Evolutionary conservation across 306 rosid genomes (phyloP), one percentile per base, ranked within the genome.

Genomic region (Casuarina cunninghamiana): DNA sequence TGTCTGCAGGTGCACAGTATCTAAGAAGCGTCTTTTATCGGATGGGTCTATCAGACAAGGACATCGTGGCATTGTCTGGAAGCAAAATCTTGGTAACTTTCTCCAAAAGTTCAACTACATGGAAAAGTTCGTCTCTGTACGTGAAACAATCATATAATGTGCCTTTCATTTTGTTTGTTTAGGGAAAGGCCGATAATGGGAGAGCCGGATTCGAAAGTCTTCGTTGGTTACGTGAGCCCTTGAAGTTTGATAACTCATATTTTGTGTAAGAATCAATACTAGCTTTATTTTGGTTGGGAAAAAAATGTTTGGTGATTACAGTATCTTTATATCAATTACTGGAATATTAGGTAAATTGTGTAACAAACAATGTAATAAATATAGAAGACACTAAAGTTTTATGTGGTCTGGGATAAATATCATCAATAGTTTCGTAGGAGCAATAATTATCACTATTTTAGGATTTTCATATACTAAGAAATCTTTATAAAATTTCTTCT

Each of bases 61-160:
- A 95, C 88, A 91, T 93, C n/a, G 99, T 91, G 78, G 97, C 79
- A 5, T 85, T 95, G 4, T 93, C 99, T 9, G 99, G 99, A 78
- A 97, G 91, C 57, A 97, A 95, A 80, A 95, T 96, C 53, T 73
- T 95, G 93, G 99, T 93, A 83, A 80, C 46, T 13, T 75, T 75
- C 70, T 79, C 16, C 46, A 55, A 62, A 53, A 41, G 35, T 70
- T 75, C 48, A 60, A 81, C 76, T 12, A 46, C 17, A n/a, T 21
- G 44, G n/a, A 4, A 73, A 48, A 21, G 45, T 62, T 63, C 8
- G 11, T 71, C 13, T 41, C 10, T 57, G 53, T 21, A 12, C 39
- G 61, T 5, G 21, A 65, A 77, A 11, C 48, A 78, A 17, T 13
- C 37, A 12, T 61, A 41, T 66, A 74, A 75, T 51, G 15, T 74